phyloP scores from a whole-genome alignment of 257 asterid genomes.

The Salvia splendens region DNA sequence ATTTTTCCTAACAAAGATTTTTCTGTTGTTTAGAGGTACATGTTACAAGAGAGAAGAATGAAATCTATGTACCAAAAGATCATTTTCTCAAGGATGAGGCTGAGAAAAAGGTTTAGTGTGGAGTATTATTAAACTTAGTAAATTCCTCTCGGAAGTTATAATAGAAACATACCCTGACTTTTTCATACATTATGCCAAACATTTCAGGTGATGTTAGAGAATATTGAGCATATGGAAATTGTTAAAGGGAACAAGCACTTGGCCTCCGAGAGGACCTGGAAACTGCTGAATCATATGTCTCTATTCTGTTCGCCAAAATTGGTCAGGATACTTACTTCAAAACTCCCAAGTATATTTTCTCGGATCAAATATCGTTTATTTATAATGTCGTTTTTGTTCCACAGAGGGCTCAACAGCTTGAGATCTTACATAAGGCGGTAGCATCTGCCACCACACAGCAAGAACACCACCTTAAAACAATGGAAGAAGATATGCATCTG shows the following conservation, averaged over 20 bases:
- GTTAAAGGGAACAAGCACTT: conserved; percentile 75
- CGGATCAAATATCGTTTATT: conserved; percentile 2
- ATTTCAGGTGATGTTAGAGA: conserved; percentile 86
- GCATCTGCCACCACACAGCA: conserved; percentile 87
- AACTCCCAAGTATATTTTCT: not conserved
- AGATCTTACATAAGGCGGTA: conserved; percentile 71
- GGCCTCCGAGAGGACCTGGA: conserved; percentile 86
- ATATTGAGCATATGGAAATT: conserved; percentile 81
- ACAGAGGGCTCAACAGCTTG: conserved; percentile 89
- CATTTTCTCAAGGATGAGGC: conserved; percentile 94
- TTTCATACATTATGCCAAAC: conserved; percentile 7
- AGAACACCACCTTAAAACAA: conserved; percentile 76
- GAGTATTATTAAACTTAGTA: conserved; percentile 9
- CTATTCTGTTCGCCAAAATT: conserved; percentile 76
- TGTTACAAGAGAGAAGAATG: conserved; percentile 95
- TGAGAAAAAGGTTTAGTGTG: conserved; percentile 72
- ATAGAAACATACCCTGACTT: not conserved
- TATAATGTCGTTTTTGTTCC: conserved; percentile 30
- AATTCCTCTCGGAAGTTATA: not conserved
- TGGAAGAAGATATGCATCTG: conserved; percentile 95
- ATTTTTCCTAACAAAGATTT: conserved; percentile 17
- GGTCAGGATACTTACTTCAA: conserved; percentile 50
- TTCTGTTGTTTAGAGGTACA: conserved; percentile 65
- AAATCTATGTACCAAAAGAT: conserved; percentile 85
- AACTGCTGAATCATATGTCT: conserved; percentile 75